Evolutionary conservation across 179 eudicot species (phyloP).

Genomic region (Amaranthus tricolor): DNA sequence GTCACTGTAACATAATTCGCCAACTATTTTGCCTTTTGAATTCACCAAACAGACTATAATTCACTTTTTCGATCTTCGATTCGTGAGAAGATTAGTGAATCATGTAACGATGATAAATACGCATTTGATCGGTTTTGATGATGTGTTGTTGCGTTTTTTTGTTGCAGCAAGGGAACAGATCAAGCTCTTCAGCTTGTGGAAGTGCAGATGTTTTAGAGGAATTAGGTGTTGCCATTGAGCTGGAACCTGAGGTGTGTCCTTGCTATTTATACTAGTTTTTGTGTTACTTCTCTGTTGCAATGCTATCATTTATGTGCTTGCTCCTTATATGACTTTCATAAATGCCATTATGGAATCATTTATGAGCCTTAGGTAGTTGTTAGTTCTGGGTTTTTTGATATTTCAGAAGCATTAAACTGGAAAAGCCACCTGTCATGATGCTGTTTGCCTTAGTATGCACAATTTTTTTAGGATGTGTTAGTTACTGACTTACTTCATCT

Average conservation of each 20-base stretch:
- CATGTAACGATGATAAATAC: no score
- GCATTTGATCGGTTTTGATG: not conserved
- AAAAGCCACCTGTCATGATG: no score
- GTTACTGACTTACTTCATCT: no score
- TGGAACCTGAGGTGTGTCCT: constrained; percentile 75
- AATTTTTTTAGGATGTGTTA: no score
- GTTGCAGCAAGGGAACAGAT: constrained; percentile 93
- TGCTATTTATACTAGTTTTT: constrained; percentile 1
- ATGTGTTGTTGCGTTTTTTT: constrained; percentile 1
- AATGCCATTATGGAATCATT: constrained; percentile 8
- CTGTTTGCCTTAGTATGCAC: no score
- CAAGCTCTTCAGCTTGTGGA: constrained; percentile 98
- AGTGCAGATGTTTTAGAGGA: constrained; percentile 96
- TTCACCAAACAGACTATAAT: no score
- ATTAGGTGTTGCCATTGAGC: constrained; percentile 73
- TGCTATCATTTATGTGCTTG: constrained; percentile 1
- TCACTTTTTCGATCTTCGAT: no score
- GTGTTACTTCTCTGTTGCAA: not conserved
- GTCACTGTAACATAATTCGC: no score
- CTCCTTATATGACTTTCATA: constrained; percentile 6
- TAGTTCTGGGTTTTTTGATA: not conserved
- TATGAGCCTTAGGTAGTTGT: constrained; percentile 20
- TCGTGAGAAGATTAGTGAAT: no score
- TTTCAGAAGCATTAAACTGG: no score
- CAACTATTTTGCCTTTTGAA: no score